These are phyloP conservation scores for Penicillium soppii DNA, from an alignment of 495 filamentous ascomycete species.

Conservation along the genomic window DNA sequence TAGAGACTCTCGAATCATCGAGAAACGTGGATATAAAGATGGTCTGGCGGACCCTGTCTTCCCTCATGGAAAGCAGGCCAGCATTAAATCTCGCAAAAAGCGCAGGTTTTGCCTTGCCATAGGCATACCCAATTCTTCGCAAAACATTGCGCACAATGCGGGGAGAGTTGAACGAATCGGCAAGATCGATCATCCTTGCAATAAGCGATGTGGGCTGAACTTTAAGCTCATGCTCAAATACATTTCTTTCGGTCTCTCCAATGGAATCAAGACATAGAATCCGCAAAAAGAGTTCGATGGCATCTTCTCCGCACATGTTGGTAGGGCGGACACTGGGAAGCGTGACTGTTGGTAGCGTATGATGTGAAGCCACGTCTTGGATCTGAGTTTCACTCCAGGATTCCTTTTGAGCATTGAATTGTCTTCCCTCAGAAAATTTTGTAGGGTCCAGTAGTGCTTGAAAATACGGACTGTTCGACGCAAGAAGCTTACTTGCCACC, in stretches of 20 bases:
- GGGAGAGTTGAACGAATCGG: conserved; percentile 39
- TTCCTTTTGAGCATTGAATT: conserved; percentile 30
- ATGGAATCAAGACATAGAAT: conserved; percentile 31
- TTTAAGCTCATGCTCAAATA: conserved; percentile 27
- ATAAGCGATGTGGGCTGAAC: conserved; percentile 29
- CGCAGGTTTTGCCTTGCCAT: conserved; percentile 28
- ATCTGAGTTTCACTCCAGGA: conserved; percentile 5
- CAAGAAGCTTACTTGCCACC: conserved; percentile 33
- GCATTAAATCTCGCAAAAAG: conserved; percentile 22
- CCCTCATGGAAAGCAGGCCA: conserved; percentile 32
- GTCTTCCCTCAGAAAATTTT: conserved; percentile 49
- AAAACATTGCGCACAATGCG: conserved; percentile 19
- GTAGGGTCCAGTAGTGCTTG: conserved; percentile 43
- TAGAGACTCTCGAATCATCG: conserved; percentile 19
- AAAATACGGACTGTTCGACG: conserved; percentile 44
- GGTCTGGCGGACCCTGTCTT: conserved; percentile 42
- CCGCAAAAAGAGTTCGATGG: conserved; percentile 39
- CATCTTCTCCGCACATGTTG: conserved; percentile 30
- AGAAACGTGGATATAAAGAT: conserved; percentile 36
- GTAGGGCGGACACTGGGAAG: conserved; percentile 24
- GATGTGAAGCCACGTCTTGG: not conserved
- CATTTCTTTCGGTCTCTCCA: conserved; percentile 13
- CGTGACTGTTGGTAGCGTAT: conserved; percentile 27
- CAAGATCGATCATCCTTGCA: conserved; percentile 34
- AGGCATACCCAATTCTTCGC: conserved; percentile 22